Conservation (phyloP, 805 yeast species). For the Torulaspora quercuum region DNA sequence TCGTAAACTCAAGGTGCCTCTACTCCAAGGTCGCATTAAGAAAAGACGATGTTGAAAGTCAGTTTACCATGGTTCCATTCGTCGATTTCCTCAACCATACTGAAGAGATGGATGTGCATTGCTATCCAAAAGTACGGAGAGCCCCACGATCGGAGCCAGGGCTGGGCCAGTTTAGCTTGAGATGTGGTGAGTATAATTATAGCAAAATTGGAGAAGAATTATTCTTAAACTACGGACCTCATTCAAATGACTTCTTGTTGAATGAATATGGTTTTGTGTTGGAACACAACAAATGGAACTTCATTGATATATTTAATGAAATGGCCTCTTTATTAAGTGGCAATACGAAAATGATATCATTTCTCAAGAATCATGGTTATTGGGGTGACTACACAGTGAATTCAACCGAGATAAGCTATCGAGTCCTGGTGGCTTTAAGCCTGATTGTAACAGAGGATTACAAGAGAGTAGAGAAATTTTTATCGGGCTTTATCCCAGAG, state of each 20-base stretch:
- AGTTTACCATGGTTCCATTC: conserved; percentile 86
- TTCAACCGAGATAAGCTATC: conserved; percentile 53
- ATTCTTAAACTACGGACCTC: conserved; percentile 80
- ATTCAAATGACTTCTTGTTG: conserved; percentile 73
- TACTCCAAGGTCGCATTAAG: conserved; percentile 65
- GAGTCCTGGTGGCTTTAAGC: conserved; percentile 75
- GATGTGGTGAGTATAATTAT: conserved; percentile 25
- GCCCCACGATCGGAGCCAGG: conserved; percentile 23
- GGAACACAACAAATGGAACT: conserved; percentile 60
- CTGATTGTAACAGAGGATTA: conserved; percentile 33
- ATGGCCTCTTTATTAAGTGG: conserved; percentile 39
- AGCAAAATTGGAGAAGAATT: conserved; percentile 49
- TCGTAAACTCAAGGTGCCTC: conserved; percentile 87
- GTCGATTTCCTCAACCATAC: conserved; percentile 85
- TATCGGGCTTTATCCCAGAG: conserved; percentile 31
- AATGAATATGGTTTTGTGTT: conserved; percentile 85
- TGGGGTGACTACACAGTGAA: conserved; percentile 71
- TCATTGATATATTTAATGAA: conserved; percentile 54
- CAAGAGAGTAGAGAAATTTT: conserved; percentile 27
- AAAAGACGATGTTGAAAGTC: conserved; percentile 46
- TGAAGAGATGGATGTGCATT: conserved; percentile 44
- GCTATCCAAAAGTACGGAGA: conserved; percentile 45
- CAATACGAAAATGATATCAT: conserved; percentile 38
- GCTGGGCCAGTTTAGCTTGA: conserved; percentile 31
- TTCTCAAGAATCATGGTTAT: conserved; percentile 53